These are phyloP conservation scores for Lasiodiplodia sp. DNA, from an alignment of 2,329 filamentous ascomycete species.

Conservation along the genomic window DNA sequence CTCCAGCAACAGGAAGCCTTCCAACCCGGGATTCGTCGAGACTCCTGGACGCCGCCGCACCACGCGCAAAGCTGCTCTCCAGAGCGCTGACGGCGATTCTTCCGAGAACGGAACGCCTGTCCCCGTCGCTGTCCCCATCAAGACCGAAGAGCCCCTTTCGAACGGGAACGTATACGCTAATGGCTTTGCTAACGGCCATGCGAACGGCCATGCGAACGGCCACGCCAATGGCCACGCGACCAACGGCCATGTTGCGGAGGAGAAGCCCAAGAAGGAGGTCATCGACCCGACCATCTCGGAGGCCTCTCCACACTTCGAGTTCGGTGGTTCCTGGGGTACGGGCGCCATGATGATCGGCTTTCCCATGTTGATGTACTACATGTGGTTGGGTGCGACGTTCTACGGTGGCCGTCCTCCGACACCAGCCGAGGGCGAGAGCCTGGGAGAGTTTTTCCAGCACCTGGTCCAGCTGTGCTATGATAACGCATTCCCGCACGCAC, in stretches of 20 bases:
- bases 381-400: constrained; percentile 96
- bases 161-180: constrained; percentile 29
- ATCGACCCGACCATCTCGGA: constrained; percentile 42
- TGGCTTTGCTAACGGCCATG: constrained; percentile 23
- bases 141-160: constrained; percentile 28
- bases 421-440: constrained; percentile 70
- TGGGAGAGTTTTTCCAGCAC: constrained; percentile 74
- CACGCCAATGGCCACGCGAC: constrained; percentile 43
- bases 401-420: constrained; percentile 84
- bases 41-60: constrained; percentile 55
- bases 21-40: constrained; percentile 57
- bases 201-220: constrained; percentile 33
- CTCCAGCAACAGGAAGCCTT: constrained; percentile 43
- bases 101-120: constrained; percentile 45
- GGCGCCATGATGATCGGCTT: constrained; percentile 88
- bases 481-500: constrained; percentile 80
- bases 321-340: constrained; percentile 85
- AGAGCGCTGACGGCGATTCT: constrained; percentile 33
- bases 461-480: constrained; percentile 77
- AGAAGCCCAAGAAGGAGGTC: constrained; percentile 36
- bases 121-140: constrained; percentile 24
- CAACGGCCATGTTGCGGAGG: constrained; percentile 47
- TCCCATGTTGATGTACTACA: constrained; percentile 97
- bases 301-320: constrained; percentile 67
- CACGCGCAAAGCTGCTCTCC: constrained; percentile 51